Evolutionary conservation across 305 asterid genomes (phyloP).

Genomic region (Fraxinus sp.): DNA sequence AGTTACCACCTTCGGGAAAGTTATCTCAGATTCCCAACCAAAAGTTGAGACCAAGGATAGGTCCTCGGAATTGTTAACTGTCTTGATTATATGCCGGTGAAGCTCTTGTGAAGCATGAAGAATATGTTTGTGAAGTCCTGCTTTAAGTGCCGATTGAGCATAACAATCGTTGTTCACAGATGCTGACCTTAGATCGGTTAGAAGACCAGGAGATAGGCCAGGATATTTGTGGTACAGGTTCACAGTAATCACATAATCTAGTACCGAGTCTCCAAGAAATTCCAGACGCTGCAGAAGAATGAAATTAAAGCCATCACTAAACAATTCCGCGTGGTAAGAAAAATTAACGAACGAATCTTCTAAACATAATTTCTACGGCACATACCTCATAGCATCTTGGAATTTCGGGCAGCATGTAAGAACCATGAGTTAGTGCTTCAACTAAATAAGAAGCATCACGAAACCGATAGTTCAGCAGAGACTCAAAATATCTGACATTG

Average conservation of each 20-base stretch:
- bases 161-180: slow-evolving; percentile 83
- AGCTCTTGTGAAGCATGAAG: slow-evolving; percentile 71
- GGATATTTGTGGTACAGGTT: slow-evolving; percentile 59
- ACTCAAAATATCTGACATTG: slow-evolving; percentile 45
- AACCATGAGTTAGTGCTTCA: slow-evolving; percentile 88
- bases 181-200: slow-evolving; percentile 86
- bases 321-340: neutral
- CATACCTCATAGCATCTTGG: slow-evolving; percentile 85
- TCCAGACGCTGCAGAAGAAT: slow-evolving; percentile 67
- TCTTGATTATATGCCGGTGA: slow-evolving; percentile 42
- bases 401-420: slow-evolving; percentile 75
- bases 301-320: neutral
- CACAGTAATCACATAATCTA: slow-evolving; percentile 68
- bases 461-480: slow-evolving; percentile 53
- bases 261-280: slow-evolving; percentile 85
- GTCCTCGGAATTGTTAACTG: slow-evolving; percentile 33
- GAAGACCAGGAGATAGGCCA: slow-evolving; percentile 59
- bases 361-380: neutral
- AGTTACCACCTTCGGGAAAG: slow-evolving; percentile 66
- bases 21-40: slow-evolving; percentile 68
- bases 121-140: slow-evolving; percentile 56
- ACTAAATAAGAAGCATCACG: slow-evolving; percentile 65
- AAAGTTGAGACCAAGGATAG: slow-evolving; percentile 41
- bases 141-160: slow-evolving; percentile 62
- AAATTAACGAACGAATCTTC: neutral